phyloP scores from a whole-genome alignment of 129 eudicot genomes.

The Scalesia atractyloides region DNA sequence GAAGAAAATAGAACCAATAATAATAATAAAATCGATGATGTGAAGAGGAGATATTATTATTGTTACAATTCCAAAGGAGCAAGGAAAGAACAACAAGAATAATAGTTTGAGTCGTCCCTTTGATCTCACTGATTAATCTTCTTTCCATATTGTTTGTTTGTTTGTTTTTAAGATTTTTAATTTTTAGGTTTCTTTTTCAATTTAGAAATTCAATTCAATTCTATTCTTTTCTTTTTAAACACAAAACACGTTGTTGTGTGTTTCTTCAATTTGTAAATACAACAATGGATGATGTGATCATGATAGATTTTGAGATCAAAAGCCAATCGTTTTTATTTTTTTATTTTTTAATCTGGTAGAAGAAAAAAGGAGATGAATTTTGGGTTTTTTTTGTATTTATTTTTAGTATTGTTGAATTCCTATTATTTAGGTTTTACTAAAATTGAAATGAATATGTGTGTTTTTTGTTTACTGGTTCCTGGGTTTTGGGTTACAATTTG shows the following conservation, averaged over 20 bases:
- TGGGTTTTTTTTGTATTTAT: neutral
- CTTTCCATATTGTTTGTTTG: conserved; percentile 51
- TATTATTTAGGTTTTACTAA: neutral
- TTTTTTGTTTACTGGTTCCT: conserved; percentile 7
- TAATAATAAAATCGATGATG: conserved; percentile 14
- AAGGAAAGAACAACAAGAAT: conserved; percentile 49
- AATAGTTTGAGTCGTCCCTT: conserved; percentile 44
- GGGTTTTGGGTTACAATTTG: conserved; percentile 2
- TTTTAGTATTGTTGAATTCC: neutral
- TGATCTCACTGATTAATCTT: conserved; percentile 31
- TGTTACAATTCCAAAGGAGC: conserved; percentile 37
- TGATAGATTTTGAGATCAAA: neutral
- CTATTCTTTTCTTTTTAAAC: neutral
- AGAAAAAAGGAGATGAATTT: neutral
- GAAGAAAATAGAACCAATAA: conserved; percentile 30
- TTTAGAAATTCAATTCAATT: conserved; percentile 16
- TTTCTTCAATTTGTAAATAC: conserved; percentile 37
- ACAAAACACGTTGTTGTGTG: conserved; percentile 33
- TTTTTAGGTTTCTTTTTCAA: conserved; percentile 17
- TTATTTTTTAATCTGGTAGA: no score
- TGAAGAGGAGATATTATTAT: conserved; percentile 29
- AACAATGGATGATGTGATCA: conserved; percentile 17
- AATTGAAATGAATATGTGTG: neutral
- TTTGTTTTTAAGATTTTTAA: conserved; percentile 17
- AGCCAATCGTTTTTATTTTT: neutral